Percentiles rank a stretch among this genome's conserved stretches.
phyloP scores from a whole-genome alignment of 2,329 filamentous ascomycete species.

The Dryadomyces quercus-mongolicae region DNA sequence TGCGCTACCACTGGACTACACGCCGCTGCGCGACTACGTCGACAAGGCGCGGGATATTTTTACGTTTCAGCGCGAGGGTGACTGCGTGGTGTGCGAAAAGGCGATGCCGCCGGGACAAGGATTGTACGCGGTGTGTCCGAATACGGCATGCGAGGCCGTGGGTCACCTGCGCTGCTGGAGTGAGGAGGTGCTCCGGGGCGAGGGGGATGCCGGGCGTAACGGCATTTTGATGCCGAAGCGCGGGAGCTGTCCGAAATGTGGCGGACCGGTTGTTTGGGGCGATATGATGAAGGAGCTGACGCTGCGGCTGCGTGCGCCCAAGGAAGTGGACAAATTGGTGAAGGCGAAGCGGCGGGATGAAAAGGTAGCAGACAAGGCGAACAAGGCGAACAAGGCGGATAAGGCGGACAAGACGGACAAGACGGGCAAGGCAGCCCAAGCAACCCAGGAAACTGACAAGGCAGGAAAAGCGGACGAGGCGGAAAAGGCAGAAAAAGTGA shows the following conservation, averaged over 20 bases:
- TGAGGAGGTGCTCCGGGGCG: slow-evolving; percentile 31
- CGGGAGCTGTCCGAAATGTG: slow-evolving; percentile 63
- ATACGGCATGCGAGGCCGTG: slow-evolving; percentile 38
- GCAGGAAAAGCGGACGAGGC: background rate
- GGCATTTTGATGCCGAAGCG: slow-evolving; percentile 50
- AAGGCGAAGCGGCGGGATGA: slow-evolving; percentile 23
- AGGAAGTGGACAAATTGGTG: slow-evolving; percentile 58
- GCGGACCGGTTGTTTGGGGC: slow-evolving; percentile 51
- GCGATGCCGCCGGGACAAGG: slow-evolving; percentile 33
- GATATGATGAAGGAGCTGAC: slow-evolving; percentile 75
- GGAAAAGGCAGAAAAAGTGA: background rate
- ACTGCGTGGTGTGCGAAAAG: slow-evolving; percentile 40
- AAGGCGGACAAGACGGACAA: background rate
- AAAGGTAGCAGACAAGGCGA: background rate
- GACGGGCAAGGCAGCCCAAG: background rate
- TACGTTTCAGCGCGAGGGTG: slow-evolving; percentile 41
- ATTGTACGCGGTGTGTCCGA: slow-evolving; percentile 45
- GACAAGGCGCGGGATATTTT: slow-evolving; percentile 42
- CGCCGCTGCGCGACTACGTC: slow-evolving; percentile 38
- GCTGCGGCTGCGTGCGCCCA: slow-evolving; percentile 56
- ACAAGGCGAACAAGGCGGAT: background rate
- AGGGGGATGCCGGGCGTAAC: slow-evolving; percentile 15
- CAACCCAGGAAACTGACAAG: background rate
- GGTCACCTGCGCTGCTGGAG: slow-evolving; percentile 51
- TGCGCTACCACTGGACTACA: slow-evolving; percentile 42